Evolutionary conservation across 73 alveolate genomes (phyloP).

Genomic region (Paramecium pentaurelia): DNA sequence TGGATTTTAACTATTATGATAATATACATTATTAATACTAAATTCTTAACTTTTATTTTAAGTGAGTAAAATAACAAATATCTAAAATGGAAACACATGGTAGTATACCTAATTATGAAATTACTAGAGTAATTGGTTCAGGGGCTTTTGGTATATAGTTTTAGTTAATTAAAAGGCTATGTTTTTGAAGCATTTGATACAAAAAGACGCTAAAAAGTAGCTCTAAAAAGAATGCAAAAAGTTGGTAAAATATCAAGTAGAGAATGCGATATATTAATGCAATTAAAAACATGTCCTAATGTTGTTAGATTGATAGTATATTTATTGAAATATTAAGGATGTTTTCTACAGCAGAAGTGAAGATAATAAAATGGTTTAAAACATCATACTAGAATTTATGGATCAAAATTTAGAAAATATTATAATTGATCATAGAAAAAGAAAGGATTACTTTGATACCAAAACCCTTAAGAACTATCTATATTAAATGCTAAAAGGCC

Average conservation of each 20-base stretch:
- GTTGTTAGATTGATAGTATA: constrained; percentile 76
- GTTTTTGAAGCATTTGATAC: constrained; percentile 89
- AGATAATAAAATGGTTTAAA: constrained; percentile 86
- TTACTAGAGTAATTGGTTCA: constrained; percentile 68
- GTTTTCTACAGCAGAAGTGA: constrained; percentile 84
- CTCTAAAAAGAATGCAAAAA: constrained; percentile 86
- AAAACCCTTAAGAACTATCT: background rate
- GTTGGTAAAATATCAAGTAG: constrained; percentile 86
- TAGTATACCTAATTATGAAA: constrained; percentile 66
- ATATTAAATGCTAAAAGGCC: constrained; percentile 31
- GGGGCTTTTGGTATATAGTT: constrained; percentile 74
- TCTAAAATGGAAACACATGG: background rate
- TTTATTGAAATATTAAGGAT: constrained; percentile 37
- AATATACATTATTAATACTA: background rate
- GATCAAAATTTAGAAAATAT: constrained; percentile 79
- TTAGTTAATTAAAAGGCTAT: constrained; percentile 63
- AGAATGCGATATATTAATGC: constrained; percentile 80
- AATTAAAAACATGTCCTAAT: constrained; percentile 76
- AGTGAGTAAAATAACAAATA: background rate
- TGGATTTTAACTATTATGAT: background rate
- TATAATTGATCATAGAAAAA: constrained; percentile 65
- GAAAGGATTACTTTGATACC: constrained; percentile 41
- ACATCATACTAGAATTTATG: constrained; percentile 89
- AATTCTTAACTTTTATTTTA: background rate
- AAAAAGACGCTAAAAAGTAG: constrained; percentile 71